phyloP scores from a whole-genome alignment of 306 rosid species.

The Prunus kanzakura region DNA sequence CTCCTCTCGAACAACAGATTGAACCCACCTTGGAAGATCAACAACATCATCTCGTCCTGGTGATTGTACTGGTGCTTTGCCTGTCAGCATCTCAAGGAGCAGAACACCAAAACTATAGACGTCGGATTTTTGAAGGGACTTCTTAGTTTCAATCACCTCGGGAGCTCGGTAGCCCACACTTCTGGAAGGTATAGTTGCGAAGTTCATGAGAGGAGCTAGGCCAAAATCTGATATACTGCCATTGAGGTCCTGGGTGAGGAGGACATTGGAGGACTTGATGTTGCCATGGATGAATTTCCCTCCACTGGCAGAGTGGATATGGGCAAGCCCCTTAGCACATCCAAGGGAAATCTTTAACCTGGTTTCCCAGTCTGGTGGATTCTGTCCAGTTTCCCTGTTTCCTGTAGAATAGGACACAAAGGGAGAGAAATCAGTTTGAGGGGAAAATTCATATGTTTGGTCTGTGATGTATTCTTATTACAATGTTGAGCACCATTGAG shows the following conservation, averaged over 20 bases:
- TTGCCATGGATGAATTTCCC: conserved; percentile 79
- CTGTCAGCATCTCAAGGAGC: conserved; percentile 89
- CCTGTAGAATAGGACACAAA: conserved; percentile 41
- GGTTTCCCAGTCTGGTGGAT: conserved; percentile 75
- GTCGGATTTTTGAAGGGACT: conserved; percentile 65
- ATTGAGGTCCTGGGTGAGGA: conserved; percentile 54
- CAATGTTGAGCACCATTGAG: neutral
- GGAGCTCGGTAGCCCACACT: conserved; percentile 77
- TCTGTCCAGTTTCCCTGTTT: conserved; percentile 51
- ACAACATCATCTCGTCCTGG: conserved; percentile 64
- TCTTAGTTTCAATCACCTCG: conserved; percentile 57
- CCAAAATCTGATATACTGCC: conserved; percentile 84
- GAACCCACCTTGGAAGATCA: conserved; percentile 94
- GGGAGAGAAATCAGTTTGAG: neutral
- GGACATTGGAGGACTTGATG: conserved; percentile 81
- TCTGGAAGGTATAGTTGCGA: conserved; percentile 41
- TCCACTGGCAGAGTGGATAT: conserved; percentile 72
- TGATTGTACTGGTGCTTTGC: conserved; percentile 68
- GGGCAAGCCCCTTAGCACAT: conserved; percentile 76
- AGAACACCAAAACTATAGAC: conserved; percentile 80
- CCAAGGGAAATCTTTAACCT: conserved; percentile 74
- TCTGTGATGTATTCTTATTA: neutral
- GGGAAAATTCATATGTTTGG: neutral
- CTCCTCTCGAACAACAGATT: conserved; percentile 83
- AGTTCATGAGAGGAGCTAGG: conserved; percentile 55